A percentile compares a stretch with the other conserved stretches of the same genome.
Evolutionary conservation across 164 flowering plant species (phyloP).

Genomic region (Litsea cubeba): DNA sequence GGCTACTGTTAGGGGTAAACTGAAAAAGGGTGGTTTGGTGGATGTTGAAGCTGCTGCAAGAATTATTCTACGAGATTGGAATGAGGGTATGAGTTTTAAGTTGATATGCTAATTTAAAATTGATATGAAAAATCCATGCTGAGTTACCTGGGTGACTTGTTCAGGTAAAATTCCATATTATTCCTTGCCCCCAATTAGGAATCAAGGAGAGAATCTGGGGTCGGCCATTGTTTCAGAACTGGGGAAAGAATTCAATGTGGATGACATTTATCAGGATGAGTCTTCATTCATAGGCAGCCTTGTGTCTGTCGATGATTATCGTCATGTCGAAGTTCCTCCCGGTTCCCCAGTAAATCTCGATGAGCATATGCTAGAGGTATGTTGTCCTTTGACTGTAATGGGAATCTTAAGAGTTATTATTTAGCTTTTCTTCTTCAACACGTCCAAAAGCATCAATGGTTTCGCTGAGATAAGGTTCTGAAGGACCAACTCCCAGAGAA

Average conservation of each 20-base stretch:
- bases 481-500: no score
- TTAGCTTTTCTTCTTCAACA: no score
- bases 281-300: conserved; percentile 91
- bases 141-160: conserved; percentile 11
- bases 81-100: conserved; percentile 55
- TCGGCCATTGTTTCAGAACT: conserved; percentile 67
- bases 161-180: conserved; percentile 92
- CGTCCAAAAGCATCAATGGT: no score
- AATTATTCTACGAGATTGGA: conserved; percentile 94
- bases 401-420: no score
- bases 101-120: neutral
- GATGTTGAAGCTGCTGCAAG: conserved; percentile 89
- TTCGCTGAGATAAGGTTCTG: no score
- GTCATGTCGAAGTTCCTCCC: conserved; percentile 77
- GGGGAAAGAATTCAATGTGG: conserved; percentile 81
- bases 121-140: neutral
- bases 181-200: conserved; percentile 83
- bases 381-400: conserved; percentile 10
- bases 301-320: conserved; percentile 54
- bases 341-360: conserved; percentile 64
- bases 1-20: conserved; percentile 86
- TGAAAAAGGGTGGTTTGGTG: conserved; percentile 83
- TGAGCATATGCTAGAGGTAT: conserved; percentile 69
- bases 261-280: conserved; percentile 71
- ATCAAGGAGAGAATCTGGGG: conserved; percentile 54